Conservation (phyloP, 129 eudicot species). For the Cynara cardunculus region DNA sequence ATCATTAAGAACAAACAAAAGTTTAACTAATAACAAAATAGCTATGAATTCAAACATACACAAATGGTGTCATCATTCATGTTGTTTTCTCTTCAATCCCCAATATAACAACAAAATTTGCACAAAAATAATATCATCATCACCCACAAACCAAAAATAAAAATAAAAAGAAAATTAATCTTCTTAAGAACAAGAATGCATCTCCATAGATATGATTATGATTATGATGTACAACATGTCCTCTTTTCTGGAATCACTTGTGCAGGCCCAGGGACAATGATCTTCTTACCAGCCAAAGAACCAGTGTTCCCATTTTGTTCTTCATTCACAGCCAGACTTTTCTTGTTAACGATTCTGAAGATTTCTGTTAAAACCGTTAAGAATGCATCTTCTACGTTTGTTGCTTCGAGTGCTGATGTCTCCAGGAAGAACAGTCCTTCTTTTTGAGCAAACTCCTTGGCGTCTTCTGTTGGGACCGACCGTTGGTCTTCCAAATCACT, state of each 20-base stretch:
- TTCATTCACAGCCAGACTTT: conserved; percentile 64
- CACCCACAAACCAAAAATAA: conserved; percentile 8
- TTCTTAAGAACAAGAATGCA: background rate
- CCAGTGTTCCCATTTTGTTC: conserved; percentile 70
- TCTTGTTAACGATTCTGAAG: conserved; percentile 83
- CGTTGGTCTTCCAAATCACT: conserved; percentile 65
- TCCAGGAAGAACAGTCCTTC: conserved; percentile 92
- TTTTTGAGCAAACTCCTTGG: conserved; percentile 79
- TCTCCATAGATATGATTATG: conserved; percentile 3
- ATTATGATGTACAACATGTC: conserved; percentile 58
- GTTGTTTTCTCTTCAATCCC: conserved; percentile 19
- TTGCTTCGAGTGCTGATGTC: conserved; percentile 85
- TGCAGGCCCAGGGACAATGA: conserved; percentile 85
- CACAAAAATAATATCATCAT: conserved; percentile 27
- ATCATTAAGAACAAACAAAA: background rate
- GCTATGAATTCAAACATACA: conserved; percentile 10
- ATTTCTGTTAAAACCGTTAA: conserved; percentile 81
- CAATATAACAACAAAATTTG: conserved; percentile 21
- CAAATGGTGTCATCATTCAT: conserved; percentile 19
- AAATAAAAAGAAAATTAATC: background rate
- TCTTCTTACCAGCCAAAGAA: conserved; percentile 72
- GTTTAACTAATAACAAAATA: background rate
- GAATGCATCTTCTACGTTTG: conserved; percentile 88
- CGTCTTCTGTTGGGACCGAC: conserved; percentile 80
- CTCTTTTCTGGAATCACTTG: conserved; percentile 83